A percentile compares a stretch with the other conserved stretches of the same genome.
Evolutionary conservation across 306 rosid species (phyloP).

Genomic region (Cucumis cinereus): DNA sequence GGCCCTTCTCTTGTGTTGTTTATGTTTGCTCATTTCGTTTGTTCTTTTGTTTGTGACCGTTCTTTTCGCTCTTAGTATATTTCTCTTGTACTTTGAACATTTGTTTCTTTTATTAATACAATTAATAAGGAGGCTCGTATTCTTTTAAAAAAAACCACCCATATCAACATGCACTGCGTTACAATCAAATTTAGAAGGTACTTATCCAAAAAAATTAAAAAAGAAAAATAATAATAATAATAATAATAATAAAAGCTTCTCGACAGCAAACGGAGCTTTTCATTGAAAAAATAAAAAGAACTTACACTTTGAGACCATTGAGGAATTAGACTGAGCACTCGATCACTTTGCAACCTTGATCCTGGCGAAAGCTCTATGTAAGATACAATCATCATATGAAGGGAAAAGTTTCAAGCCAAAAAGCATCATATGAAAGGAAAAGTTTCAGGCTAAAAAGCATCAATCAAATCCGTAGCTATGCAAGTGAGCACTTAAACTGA

Average conservation of each 20-base stretch:
- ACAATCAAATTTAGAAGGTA: background rate
- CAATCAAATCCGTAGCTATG: background rate
- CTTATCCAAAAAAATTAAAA: background rate
- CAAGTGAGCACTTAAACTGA: background rate
- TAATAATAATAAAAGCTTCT: too few species aligned
- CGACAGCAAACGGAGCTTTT: too few species aligned
- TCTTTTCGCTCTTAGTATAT: too few species aligned
- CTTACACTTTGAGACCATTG: constrained; percentile 93
- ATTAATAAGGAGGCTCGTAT: too few species aligned
- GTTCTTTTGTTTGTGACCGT: too few species aligned
- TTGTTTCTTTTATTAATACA: too few species aligned
- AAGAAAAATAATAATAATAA: too few species aligned
- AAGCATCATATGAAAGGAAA: constrained; percentile 5
- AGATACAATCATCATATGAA: constrained; percentile 7
- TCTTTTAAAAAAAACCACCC: too few species aligned
- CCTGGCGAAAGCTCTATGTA: constrained; percentile 29
- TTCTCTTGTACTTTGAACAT: too few species aligned
- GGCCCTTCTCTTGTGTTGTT: too few species aligned
- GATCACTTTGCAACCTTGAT: constrained; percentile 54
- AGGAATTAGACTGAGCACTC: constrained; percentile 58
- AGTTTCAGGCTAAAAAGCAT: background rate
- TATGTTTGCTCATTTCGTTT: too few species aligned
- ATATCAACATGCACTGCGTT: background rate
- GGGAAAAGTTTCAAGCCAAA: background rate
- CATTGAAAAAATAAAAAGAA: background rate